Evolutionary conservation across 768 basidiomycete species (phyloP), one percentile per base, ranked within the genome.

Genomic region (Wakefieldia striispora): DNA sequence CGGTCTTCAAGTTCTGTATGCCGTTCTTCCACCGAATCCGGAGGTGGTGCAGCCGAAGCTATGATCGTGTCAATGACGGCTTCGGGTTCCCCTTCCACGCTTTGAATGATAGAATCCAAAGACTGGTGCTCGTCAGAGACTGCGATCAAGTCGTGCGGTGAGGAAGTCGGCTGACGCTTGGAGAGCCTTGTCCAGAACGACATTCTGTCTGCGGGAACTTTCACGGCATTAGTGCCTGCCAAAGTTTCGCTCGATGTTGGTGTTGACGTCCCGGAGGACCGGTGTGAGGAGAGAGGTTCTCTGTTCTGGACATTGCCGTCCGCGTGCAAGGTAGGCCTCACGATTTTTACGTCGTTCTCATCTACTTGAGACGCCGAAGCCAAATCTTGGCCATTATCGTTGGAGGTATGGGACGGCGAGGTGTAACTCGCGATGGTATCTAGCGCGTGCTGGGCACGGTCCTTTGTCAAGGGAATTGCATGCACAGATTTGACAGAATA

Each of bases 1-100:
- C 92, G 93, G 26, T 79, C 76, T 59, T 97, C 94, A 9, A 97
- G 70, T 58, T 94, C 88, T 3, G 77, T 74, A 56, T 86, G 79
- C 59, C 75, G 80, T 61, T 89, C 85, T 69, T 88, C 87, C 6
- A 69, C 55, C 1, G 84, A 80, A 1, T 64, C 64, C 2, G 88
- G 88, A 9, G 82, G 66, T 38, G 85, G 82, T 0, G 86, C 84
- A 3, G 81, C 78, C 2, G 79, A 73, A 42, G 78, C 71, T 26
- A 88, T 61, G 31, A 89, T 84, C 7, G 73, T 72, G 20, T 76
- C 72, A 23, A 91, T 66, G 2, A 84, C 77, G 38, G 78, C 76
- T 0, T 69, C 64, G 31, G 83, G 81, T 45, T 75, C 75, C 31
- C 73, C 75, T 33, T 74, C 71, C 10, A 64, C 70, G 36, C 72